Percentiles rank a stretch among this genome's conserved stretches.
These are phyloP conservation scores for Alternaria conjuncta DNA, from an alignment of 2,329 filamentous ascomycete genomes.

Conservation along the genomic window DNA sequence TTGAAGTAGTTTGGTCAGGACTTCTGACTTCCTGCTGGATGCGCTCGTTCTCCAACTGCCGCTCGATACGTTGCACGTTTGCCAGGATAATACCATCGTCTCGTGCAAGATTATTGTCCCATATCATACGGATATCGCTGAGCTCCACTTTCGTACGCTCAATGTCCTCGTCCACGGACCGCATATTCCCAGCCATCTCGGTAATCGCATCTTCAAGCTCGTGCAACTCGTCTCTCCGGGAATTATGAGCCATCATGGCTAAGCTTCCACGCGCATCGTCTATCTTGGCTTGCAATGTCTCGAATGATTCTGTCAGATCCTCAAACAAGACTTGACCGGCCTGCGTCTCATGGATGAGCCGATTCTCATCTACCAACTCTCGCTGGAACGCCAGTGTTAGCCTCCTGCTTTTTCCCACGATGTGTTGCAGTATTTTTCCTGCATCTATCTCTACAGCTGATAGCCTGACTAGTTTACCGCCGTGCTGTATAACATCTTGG, in stretches of 20 bases:
- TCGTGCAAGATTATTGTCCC: background rate
- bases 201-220: background rate
- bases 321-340: constrained; percentile 1
- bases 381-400: constrained; percentile 5
- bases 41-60: background rate
- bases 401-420: background rate
- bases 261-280: background rate
- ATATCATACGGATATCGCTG: background rate
- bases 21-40: background rate
- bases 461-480: background rate
- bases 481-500: background rate
- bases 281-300: background rate
- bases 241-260: background rate
- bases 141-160: background rate
- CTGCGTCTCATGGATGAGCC: background rate
- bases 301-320: background rate
- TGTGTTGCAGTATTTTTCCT: constrained; percentile 4
- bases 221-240: background rate
- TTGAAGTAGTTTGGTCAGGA: background rate
- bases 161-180: background rate
- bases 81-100: background rate
- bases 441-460: constrained; percentile 3
- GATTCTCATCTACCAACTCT: constrained; percentile 1
- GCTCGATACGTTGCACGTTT: background rate
- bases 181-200: background rate